Conservation (phyloP, 306 rosid genomes). For the Erythrophleum fordii region DNA sequence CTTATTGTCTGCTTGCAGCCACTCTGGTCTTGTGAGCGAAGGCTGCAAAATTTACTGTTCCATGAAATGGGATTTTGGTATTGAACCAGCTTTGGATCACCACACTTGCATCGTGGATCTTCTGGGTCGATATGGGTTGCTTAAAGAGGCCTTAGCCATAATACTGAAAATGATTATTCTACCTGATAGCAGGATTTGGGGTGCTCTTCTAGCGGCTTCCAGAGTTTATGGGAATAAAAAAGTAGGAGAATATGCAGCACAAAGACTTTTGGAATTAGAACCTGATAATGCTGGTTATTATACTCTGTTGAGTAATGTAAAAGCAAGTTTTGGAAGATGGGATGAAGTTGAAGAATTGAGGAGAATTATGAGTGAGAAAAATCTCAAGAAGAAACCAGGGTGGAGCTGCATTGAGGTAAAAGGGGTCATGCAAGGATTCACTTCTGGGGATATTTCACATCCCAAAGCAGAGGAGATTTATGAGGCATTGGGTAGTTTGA, state of each 20-base stretch:
- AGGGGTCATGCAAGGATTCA: constrained; percentile 54
- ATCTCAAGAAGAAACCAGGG: constrained; percentile 64
- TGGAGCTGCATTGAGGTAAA: constrained; percentile 62
- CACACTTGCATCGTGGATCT: constrained; percentile 69
- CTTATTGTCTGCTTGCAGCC: constrained; percentile 66
- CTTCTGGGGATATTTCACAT: constrained; percentile 55
- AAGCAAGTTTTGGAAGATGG: constrained; percentile 65
- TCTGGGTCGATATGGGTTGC: constrained; percentile 55
- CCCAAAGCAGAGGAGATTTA: constrained; percentile 44
- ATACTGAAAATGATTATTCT: constrained; percentile 48
- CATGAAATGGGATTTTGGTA: constrained; percentile 60
- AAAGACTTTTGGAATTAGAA: constrained; percentile 62
- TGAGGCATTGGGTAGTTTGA: constrained; percentile 41
- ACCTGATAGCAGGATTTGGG: constrained; percentile 67
- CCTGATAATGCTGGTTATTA: constrained; percentile 58
- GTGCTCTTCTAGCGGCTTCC: constrained; percentile 65
- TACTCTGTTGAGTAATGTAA: constrained; percentile 60
- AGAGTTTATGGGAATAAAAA: constrained; percentile 48
- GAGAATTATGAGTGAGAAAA: constrained; percentile 52
- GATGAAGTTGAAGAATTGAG: constrained; percentile 59
- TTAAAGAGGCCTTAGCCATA: constrained; percentile 56
- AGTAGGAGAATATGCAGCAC: constrained; percentile 57
- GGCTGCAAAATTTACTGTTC: constrained; percentile 53
- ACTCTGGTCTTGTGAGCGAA: constrained; percentile 62
- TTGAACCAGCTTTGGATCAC: constrained; percentile 62